phyloP scores from a whole-genome alignment of 345 rosid species.

The Camelina neglecta region DNA sequence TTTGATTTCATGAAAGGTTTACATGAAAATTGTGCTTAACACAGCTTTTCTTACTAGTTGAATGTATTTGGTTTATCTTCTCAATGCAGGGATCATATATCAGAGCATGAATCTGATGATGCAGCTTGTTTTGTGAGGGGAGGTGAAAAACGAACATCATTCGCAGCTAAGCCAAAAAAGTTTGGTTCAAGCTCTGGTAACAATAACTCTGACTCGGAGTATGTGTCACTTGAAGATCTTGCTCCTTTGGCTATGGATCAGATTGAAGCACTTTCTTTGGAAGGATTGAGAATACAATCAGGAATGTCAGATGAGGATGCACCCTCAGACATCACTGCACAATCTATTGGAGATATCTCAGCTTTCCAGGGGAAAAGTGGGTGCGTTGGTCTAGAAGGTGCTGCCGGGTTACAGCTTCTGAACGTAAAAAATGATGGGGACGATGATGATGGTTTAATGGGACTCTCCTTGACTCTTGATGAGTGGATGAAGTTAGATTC shows the following conservation, averaged over 20 bases:
- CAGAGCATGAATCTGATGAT: constrained; percentile 51
- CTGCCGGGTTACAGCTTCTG: constrained; percentile 84
- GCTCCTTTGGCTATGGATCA: constrained; percentile 98
- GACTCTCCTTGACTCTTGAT: constrained; percentile 84
- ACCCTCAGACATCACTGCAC: constrained; percentile 72
- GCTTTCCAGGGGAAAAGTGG: constrained; percentile 75
- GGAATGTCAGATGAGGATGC: constrained; percentile 82
- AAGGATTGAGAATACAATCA: constrained; percentile 92
- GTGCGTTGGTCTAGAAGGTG: constrained; percentile 67
- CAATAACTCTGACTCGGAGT: constrained; percentile 60
- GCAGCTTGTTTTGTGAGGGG: constrained; percentile 44
- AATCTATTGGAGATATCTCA: constrained; percentile 70
- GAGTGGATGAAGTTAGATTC: constrained; percentile 96
- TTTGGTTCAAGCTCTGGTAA: constrained; percentile 48
- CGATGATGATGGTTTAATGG: constrained; percentile 82
- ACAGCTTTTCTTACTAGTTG: constrained; percentile 24
- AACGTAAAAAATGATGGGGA: constrained; percentile 61
- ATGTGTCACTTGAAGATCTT: constrained; percentile 89
- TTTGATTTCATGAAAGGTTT: constrained; percentile 16
- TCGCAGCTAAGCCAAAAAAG: constrained; percentile 49
- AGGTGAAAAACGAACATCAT: constrained; percentile 45
- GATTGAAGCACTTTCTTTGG: constrained; percentile 94
- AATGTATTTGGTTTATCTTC: constrained; percentile 40
- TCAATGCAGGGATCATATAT: constrained; percentile 54
- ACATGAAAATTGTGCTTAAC: constrained; percentile 5